Conservation (phyloP, 108 stramenopile genomes). For the Poteriospumella lacustris region DNA sequence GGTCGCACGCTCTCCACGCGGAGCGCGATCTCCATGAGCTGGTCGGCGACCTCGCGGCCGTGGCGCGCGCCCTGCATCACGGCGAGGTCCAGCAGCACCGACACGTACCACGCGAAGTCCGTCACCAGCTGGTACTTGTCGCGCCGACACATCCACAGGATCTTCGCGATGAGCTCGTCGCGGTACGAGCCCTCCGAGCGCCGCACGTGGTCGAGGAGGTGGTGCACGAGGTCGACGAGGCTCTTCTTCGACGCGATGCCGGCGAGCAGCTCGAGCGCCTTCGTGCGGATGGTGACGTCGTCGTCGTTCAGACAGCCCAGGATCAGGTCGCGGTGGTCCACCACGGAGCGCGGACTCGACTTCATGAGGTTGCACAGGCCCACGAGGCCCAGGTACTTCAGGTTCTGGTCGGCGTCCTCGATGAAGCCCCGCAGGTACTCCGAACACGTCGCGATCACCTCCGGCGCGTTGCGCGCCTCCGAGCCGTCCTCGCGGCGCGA, state of each 20-base stretch:
- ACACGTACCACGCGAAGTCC: slow-evolving; percentile 91
- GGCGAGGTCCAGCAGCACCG: slow-evolving; percentile 74
- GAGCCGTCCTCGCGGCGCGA: slow-evolving; percentile 81
- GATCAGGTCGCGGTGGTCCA: slow-evolving; percentile 79
- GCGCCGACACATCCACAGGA: slow-evolving; percentile 74
- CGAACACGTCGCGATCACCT: slow-evolving; percentile 78
- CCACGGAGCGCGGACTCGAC: slow-evolving; percentile 79
- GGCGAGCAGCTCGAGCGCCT: slow-evolving; percentile 83
- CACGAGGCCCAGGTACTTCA: slow-evolving; percentile 95
- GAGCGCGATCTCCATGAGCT: slow-evolving; percentile 86
- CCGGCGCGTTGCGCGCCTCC: slow-evolving; percentile 76
- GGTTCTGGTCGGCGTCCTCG: slow-evolving; percentile 92
- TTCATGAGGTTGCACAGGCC: slow-evolving; percentile 82
- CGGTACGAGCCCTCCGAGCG: slow-evolving; percentile 79
- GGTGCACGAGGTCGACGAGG: slow-evolving; percentile 80
- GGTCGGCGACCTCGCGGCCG: slow-evolving; percentile 63
- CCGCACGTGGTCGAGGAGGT: slow-evolving; percentile 80
- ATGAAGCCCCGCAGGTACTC: slow-evolving; percentile 79
- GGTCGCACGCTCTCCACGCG: slow-evolving; percentile 83
- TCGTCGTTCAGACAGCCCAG: slow-evolving; percentile 87
- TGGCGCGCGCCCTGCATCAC: slow-evolving; percentile 70
- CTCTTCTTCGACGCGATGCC: slow-evolving; percentile 90
- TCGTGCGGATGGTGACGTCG: slow-evolving; percentile 92
- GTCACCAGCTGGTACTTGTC: slow-evolving; percentile 83
- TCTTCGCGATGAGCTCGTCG: slow-evolving; percentile 83